Percentiles rank a stretch among this genome's conserved stretches.
phyloP scores from a whole-genome alignment of 108 stramenopile genomes.

The Seminavis robusta region DNA sequence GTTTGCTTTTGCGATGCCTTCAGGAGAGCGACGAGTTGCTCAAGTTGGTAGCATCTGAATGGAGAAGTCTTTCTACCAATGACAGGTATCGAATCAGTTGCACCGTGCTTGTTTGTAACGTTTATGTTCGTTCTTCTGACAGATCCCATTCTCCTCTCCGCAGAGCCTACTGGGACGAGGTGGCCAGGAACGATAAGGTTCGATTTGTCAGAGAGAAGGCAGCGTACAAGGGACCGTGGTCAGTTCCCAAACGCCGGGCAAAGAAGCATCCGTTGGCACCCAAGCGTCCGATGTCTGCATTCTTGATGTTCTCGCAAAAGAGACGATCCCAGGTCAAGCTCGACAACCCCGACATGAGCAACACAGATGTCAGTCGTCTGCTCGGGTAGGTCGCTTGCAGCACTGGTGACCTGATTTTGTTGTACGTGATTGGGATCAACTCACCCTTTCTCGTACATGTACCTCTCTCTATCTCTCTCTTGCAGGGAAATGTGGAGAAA shows the following conservation, averaged over 20 bases:
- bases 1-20: neutral
- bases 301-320: slow-evolving; percentile 53
- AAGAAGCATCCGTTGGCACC: slow-evolving; percentile 64
- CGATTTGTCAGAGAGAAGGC: slow-evolving; percentile 43
- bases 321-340: slow-evolving; percentile 41
- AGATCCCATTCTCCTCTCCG: too few relatives aligned
- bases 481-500: slow-evolving; percentile 63
- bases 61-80: slow-evolving; percentile 34
- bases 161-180: slow-evolving; percentile 56
- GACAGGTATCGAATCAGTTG: too few relatives aligned
- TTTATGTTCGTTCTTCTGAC: too few relatives aligned
- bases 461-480: neutral
- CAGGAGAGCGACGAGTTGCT: neutral
- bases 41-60: slow-evolving; percentile 38
- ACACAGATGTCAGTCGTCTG: slow-evolving; percentile 56
- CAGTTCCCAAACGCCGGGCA: slow-evolving; percentile 42
- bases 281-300: slow-evolving; percentile 67
- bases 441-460: too few relatives aligned
- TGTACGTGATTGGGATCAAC: too few relatives aligned
- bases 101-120: too few relatives aligned
- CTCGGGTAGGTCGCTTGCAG: slow-evolving; percentile 17
- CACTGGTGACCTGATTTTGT: neutral
- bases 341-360: slow-evolving; percentile 56
- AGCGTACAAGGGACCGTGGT: slow-evolving; percentile 46
- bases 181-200: slow-evolving; percentile 56